Base-by-base conservation (phyloP, 2,329 filamentous ascomycete genomes). In the Ceratocystis destructans region DNA sequence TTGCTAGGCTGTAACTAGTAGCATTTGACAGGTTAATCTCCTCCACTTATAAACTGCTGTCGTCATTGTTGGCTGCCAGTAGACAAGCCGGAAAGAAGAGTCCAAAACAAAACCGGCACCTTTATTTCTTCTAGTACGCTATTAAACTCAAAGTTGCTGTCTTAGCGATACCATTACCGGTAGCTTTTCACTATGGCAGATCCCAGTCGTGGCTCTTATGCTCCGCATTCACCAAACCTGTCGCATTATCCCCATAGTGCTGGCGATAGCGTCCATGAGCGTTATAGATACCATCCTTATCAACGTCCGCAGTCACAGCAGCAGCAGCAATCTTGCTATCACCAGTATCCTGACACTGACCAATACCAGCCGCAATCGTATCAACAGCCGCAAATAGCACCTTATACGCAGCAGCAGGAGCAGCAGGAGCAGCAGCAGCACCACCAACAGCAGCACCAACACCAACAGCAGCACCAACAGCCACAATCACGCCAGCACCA, bases 221-320 rank as follows among this genome's bases (percentile, higher is more conserved):
- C 44, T 31, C 25, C 44, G 8, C 61, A 31, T 15, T 63, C 61
- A 25, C 61, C 65, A 31, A 59, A 48, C 25, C n/a, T 37, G 20
- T 37, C 44, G 28, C 64, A 62, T 37, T 48, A 33, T 37, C n/a
- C 55, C 5, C 46, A 41, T 41, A 15, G n/a, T 28, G 57, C 37
- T n/a, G 64, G 44, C 10, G 28, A 62, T 20, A 31, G 5, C 31
- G 25, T 22, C 25, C 28, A 63, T 41, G 61, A 63, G 10, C 41
- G 46, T 10, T 50, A 31, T 25, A 63, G 37, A 22, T 63, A 63
- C 45, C 25, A 31, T 28, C 64, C 64, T 10, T 66, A 66, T 22
- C 48, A 22, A 17, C 50, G 33, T n/a, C 46, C n/a, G n/a, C 62
- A 50, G 15, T 46, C 50, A 20, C 62, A 50, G 33, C 25, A 57